These are phyloP conservation scores for Dothistroma pini DNA, from an alignment of 2,329 filamentous ascomycete genomes.

Conservation along the genomic window DNA sequence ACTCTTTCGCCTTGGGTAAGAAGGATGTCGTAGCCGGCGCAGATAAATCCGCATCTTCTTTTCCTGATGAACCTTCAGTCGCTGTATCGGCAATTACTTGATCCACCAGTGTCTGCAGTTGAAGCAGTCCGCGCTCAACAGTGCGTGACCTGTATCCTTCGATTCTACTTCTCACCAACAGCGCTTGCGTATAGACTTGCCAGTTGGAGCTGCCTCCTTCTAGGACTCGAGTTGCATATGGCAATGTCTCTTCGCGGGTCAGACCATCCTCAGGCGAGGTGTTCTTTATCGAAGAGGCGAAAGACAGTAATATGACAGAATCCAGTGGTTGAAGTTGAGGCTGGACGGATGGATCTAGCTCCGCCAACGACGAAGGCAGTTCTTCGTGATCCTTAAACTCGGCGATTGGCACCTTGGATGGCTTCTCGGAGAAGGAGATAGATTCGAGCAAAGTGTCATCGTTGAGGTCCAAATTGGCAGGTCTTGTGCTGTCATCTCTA, in stretches of 20 bases:
- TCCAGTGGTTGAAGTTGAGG: conserved; percentile 79
- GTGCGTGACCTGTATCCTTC: conserved; percentile 85
- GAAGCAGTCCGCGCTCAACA: conserved; percentile 81
- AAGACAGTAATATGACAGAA: conserved; percentile 75
- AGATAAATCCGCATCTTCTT: conserved; percentile 36
- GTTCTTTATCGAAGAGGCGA: conserved; percentile 85
- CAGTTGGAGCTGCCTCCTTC: conserved; percentile 90
- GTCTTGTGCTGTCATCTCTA: conserved; percentile 14
- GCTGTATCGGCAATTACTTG: conserved; percentile 85
- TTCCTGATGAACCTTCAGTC: conserved; percentile 13
- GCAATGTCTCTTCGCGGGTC: conserved; percentile 88
- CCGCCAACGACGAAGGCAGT: conserved; percentile 60
- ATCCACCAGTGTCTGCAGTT: conserved; percentile 92
- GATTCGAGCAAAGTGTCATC: conserved; percentile 90
- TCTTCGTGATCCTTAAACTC: conserved; percentile 44
- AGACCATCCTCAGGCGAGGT: conserved; percentile 79
- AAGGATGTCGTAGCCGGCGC: conserved; percentile 62
- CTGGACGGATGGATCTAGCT: conserved; percentile 72
- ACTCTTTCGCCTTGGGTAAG: conserved; percentile 68
- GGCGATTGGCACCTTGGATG: conserved; percentile 33
- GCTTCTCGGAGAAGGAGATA: conserved; percentile 68
- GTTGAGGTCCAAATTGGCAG: conserved; percentile 69
- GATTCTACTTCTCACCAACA: conserved; percentile 84
- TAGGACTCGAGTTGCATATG: conserved; percentile 84
- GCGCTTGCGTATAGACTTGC: conserved; percentile 94